Conservation (phyloP, 306 rosid genomes). For the Lathyrus tuberosus region DNA sequence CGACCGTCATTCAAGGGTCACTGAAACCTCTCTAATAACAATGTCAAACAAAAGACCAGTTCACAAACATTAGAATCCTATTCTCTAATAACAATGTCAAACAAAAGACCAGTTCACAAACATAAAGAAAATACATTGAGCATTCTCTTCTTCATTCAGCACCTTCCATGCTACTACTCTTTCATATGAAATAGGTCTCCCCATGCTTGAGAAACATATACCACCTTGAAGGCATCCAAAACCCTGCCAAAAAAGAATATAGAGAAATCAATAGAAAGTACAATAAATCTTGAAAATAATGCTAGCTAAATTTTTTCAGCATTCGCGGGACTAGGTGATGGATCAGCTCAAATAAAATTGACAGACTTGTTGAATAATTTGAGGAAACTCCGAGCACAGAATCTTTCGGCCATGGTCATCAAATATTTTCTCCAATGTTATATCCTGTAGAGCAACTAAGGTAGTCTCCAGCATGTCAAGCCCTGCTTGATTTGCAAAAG, state of each 20-base stretch:
- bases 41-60: no score
- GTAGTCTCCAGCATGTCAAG: conserved; percentile 99
- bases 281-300: conserved; percentile 5
- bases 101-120: conserved; percentile 97
- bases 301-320: conserved; percentile 35
- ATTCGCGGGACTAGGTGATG: neutral
- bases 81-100: conserved; percentile 44
- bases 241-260: conserved; percentile 55
- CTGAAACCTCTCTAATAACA: no score
- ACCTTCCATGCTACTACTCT: conserved; percentile 99
- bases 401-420: conserved; percentile 91
- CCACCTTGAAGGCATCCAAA: conserved; percentile 97
- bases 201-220: conserved; percentile 98
- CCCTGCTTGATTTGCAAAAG: conserved; percentile 96
- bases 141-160: conserved; percentile 94
- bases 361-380: conserved; percentile 88
- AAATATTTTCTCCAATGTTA: conserved; percentile 84
- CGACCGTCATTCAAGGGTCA: no score
- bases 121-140: conserved; percentile 93
- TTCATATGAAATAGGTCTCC: conserved; percentile 91
- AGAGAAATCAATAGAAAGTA: conserved; percentile 25
- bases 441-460: conserved; percentile 90
- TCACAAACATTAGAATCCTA: conserved; percentile 14
- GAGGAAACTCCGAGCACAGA: conserved; percentile 88
- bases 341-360: neutral